Evolutionary conservation across 768 basidiomycete genomes (phyloP).

Genomic region (Panellus pusillus): DNA sequence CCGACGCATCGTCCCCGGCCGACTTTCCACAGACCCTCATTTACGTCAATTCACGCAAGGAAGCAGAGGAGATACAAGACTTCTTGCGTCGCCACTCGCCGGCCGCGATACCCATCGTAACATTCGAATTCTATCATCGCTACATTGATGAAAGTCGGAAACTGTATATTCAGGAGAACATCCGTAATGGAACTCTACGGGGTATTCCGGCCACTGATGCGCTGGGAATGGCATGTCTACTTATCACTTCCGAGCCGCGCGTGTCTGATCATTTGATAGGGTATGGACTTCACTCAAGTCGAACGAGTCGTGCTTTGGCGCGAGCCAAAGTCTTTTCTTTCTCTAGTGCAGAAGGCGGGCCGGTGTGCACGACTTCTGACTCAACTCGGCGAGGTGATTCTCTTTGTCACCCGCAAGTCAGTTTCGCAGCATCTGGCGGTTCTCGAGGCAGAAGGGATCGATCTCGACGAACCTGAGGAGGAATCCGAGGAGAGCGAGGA

Average conservation of each 20-base stretch:
- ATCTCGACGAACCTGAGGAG: neutral
- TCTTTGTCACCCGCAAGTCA: slow-evolving; percentile 1
- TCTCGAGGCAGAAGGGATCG: neutral
- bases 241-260: too few species aligned
- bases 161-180: neutral
- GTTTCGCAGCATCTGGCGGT: slow-evolving; percentile 4
- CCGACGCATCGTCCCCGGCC: neutral
- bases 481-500: neutral
- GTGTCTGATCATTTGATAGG: too few species aligned
- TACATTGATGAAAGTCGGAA: slow-evolving; percentile 10
- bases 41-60: neutral
- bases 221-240: slow-evolving; percentile 20
- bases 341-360: slow-evolving; percentile 5
- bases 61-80: neutral
- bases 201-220: slow-evolving; percentile 17
- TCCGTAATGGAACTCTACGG: slow-evolving; percentile 5
- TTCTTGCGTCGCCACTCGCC: neutral
- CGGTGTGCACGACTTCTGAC: neutral
- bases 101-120: neutral
- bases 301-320: slow-evolving; percentile 8
- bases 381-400: neutral
- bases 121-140: slow-evolving; percentile 21
- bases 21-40: slow-evolving; percentile 2
- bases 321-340: neutral
- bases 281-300: slow-evolving; percentile 16